phyloP scores from a whole-genome alignment of 2,329 filamentous ascomycete species.

The Triangularia setosa region DNA sequence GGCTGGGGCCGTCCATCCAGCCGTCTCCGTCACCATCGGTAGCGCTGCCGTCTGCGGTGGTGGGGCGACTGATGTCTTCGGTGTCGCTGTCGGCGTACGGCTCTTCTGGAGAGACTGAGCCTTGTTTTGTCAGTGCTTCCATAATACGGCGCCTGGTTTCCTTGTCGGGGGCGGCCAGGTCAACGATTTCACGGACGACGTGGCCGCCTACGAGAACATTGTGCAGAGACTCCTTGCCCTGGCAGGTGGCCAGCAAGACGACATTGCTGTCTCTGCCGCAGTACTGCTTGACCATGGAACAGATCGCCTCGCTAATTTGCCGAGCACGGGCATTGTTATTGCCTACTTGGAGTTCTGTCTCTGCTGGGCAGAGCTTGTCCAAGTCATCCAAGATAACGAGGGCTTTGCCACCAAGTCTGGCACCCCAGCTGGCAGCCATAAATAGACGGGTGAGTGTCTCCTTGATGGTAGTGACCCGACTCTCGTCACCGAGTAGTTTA shows the following conservation, averaged over 20 bases:
- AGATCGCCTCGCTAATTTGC: constrained; percentile 86
- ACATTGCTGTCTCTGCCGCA: constrained; percentile 76
- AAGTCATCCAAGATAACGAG: constrained; percentile 89
- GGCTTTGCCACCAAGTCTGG: constrained; percentile 76
- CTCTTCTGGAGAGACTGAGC: constrained; percentile 40
- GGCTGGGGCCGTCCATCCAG: constrained; percentile 73
- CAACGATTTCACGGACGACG: constrained; percentile 85
- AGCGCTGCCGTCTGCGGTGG: constrained; percentile 52
- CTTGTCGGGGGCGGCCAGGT: constrained; percentile 87
- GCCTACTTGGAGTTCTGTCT: constrained; percentile 90
- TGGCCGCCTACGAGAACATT: constrained; percentile 87
- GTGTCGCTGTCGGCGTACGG: constrained; percentile 30
- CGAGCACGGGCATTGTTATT: constrained; percentile 90
- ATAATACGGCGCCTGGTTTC: constrained; percentile 80
- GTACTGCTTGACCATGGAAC: constrained; percentile 77
- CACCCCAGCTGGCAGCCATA: constrained; percentile 86
- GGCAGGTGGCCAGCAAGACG: constrained; percentile 83
- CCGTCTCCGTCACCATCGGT: constrained; percentile 50
- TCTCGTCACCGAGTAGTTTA: constrained; percentile 86
- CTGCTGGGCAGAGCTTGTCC: constrained; percentile 86
- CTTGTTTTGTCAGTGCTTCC: constrained; percentile 67
- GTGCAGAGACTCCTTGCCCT: constrained; percentile 89
- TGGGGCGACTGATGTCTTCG: constrained; percentile 50
- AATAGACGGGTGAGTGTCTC: constrained; percentile 82
- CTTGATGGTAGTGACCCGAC: constrained; percentile 82